A percentile compares a stretch with the other conserved stretches of the same genome.
phyloP scores from a whole-genome alignment of 129 eudicot genomes.

The Helichrysum umbraculigerum region DNA sequence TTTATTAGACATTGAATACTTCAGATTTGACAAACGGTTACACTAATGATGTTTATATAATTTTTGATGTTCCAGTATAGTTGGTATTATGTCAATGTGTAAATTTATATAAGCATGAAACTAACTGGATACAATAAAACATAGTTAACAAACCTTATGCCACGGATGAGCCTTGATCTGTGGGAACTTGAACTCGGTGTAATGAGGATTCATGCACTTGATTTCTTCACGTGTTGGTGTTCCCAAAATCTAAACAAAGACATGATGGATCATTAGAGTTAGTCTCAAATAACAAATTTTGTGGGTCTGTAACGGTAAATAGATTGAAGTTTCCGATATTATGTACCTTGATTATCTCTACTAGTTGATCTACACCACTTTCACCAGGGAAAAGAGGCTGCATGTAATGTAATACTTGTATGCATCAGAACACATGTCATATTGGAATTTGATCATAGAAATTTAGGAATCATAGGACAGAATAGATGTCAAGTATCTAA shows the following conservation, averaged over 20 bases:
- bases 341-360: slow-evolving; percentile 82
- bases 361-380: slow-evolving; percentile 97
- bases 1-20: background rate
- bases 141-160: slow-evolving; percentile 73
- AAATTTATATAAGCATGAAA: background rate
- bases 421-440: slow-evolving; percentile 12
- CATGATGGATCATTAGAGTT: background rate
- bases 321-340: background rate
- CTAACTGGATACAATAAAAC: background rate
- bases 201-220: slow-evolving; percentile 97
- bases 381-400: slow-evolving; percentile 99
- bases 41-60: background rate
- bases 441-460: background rate
- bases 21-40: background rate
- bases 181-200: slow-evolving; percentile 91
- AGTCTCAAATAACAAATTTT: background rate
- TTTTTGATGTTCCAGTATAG: background rate
- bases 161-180: slow-evolving; percentile 99
- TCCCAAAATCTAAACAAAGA: slow-evolving; percentile 61
- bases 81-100: background rate
- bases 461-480: background rate
- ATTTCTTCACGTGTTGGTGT: slow-evolving; percentile 98
- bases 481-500: background rate
- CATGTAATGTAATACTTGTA: slow-evolving; percentile 20
- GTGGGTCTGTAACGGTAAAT: background rate